A percentile compares a stretch with the other conserved stretches of the same genome.
Conservation (phyloP, 345 rosid genomes). For the Anacardium occidentale region DNA sequence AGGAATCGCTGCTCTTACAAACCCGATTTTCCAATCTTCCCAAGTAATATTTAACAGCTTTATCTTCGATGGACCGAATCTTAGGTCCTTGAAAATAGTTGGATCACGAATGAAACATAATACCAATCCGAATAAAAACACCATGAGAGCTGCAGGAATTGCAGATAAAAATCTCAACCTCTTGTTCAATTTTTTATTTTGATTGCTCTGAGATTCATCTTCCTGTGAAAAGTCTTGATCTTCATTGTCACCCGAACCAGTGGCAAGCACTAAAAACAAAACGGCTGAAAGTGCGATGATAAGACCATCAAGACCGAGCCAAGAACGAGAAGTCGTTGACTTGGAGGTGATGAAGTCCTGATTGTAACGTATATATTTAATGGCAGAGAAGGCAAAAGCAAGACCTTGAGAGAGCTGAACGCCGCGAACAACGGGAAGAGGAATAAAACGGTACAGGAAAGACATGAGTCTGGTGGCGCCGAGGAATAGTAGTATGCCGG, state of each 20-base stretch:
- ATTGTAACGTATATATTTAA: constrained; percentile 68
- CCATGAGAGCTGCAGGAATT: constrained; percentile 71
- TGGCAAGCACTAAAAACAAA: constrained; percentile 54
- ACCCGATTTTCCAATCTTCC: constrained; percentile 91
- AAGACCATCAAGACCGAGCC: constrained; percentile 82
- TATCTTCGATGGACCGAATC: constrained; percentile 67
- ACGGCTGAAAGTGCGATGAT: constrained; percentile 57
- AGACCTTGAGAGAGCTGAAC: constrained; percentile 97
- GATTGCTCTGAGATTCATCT: constrained; percentile 4
- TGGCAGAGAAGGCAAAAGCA: constrained; percentile 80
- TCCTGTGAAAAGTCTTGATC: neutral
- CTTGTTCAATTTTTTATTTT: constrained; percentile 12
- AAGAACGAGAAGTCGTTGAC: constrained; percentile 57
- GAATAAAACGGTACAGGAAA: constrained; percentile 60
- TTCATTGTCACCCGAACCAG: constrained; percentile 56
- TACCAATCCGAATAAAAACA: constrained; percentile 56
- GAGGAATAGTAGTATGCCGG: constrained; percentile 56
- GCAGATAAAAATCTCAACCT: constrained; percentile 54
- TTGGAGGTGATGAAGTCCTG: constrained; percentile 62
- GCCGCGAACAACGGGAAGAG: constrained; percentile 89
- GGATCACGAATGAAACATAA: constrained; percentile 70
- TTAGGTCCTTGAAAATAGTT: constrained; percentile 44
- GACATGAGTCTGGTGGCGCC: constrained; percentile 81
- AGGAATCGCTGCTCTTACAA: constrained; percentile 77
- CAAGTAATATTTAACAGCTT: constrained; percentile 52